A percentile compares a stretch with the other conserved stretches of the same genome.
These are phyloP conservation scores for Umbelopsis isabellina DNA, from an alignment of 192 early-diverging fungal genomes.

Conservation along the genomic window DNA sequence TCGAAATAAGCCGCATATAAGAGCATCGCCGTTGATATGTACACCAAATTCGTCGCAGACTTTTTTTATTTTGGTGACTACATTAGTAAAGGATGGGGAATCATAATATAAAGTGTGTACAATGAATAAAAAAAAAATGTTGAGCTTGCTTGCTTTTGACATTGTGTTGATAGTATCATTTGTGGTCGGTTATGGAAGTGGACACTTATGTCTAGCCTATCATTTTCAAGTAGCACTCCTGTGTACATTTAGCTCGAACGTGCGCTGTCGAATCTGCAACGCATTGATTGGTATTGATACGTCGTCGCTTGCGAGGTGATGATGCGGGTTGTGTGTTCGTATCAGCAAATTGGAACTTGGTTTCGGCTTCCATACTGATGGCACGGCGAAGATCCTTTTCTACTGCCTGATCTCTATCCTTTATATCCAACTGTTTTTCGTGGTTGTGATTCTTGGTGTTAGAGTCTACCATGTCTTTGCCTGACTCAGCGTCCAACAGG, in stretches of 20 bases:
- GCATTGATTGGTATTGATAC: background rate
- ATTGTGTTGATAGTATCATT: background rate
- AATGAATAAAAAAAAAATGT: too few relatives aligned
- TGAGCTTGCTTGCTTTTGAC: too few relatives aligned
- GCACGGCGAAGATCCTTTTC: slow-evolving; percentile 2
- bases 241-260: slow-evolving; percentile 14
- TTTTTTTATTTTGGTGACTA: too few relatives aligned
- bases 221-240: background rate
- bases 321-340: background rate
- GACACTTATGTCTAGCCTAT: background rate
- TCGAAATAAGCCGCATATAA: too few relatives aligned
- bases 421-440: too few relatives aligned
- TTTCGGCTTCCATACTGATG: background rate
- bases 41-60: too few relatives aligned
- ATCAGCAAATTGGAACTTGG: background rate
- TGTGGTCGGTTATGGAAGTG: background rate
- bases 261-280: slow-evolving; percentile 4
- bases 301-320: background rate
- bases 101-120: too few relatives aligned
- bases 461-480: too few relatives aligned
- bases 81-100: too few relatives aligned
- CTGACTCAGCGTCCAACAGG: too few relatives aligned
- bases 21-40: too few relatives aligned
- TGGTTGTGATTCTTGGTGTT: too few relatives aligned
- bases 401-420: background rate